A percentile compares a stretch with the other conserved stretches of the same genome.
Evolutionary conservation across 108 stramenopile genomes (phyloP).

Genomic region (Cyclotella distinguenda): DNA sequence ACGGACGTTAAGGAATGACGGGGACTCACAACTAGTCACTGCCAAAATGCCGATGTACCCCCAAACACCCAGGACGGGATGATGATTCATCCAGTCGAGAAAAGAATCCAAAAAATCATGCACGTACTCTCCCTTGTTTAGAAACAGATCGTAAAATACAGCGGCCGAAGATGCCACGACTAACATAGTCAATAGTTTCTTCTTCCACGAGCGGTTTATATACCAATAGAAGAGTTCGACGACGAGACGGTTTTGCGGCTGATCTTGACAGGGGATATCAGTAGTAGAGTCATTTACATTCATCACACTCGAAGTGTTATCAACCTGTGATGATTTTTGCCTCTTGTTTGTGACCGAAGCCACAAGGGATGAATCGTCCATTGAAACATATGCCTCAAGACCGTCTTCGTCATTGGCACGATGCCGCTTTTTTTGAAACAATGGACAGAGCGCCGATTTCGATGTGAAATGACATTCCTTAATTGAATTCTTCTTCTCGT

Average conservation of each 20-base stretch:
- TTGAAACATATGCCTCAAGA: too few species aligned
- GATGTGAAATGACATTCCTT: conserved; percentile 4
- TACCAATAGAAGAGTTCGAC: conserved; percentile 18
- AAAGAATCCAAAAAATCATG: neutral
- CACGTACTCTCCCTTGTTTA: conserved; percentile 4
- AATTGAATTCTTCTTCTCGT: neutral
- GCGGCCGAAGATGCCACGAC: conserved; percentile 13
- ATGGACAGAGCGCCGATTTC: neutral
- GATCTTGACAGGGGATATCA: neutral
- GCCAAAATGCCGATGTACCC: conserved; percentile 25
- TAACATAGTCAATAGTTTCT: conserved; percentile 28
- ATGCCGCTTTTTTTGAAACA: neutral
- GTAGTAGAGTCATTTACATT: neutral
- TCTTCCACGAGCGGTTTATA: conserved; percentile 31
- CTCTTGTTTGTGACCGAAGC: too few species aligned
- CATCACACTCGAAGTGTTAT: neutral
- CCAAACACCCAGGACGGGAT: conserved; percentile 8
- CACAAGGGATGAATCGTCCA: too few species aligned
- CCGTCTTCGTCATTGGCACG: neutral
- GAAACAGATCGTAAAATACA: conserved; percentile 25
- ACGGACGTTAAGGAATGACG: neutral
- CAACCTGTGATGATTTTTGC: too few species aligned
- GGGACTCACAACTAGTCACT: conserved; percentile 9
- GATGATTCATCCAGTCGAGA: conserved; percentile 14
- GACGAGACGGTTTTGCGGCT: neutral